Conservation (phyloP, 768 basidiomycete genomes). For the Termitomyces eurrhizus region DNA sequence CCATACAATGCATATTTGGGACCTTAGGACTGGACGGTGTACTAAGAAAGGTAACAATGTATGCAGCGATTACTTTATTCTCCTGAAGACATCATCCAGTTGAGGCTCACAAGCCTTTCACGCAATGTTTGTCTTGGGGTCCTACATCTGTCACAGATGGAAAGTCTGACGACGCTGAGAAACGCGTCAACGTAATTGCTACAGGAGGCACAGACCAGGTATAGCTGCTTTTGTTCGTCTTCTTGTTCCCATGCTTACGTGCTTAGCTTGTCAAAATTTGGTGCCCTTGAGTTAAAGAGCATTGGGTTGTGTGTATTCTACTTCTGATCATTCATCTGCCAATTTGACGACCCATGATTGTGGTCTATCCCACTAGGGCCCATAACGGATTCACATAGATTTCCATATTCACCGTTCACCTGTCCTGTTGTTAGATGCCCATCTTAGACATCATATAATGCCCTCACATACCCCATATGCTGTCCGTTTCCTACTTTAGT, state of each 20-base stretch:
- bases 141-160: constrained; percentile 2
- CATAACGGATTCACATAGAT: neutral
- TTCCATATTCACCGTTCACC: neutral
- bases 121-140: constrained; percentile 14
- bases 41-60: constrained; percentile 62
- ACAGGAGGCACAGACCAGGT: constrained; percentile 18
- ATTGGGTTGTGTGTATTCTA: too few relatives aligned
- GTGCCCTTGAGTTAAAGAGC: constrained; percentile 3
- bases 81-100: neutral
- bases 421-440: neutral
- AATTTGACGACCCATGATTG: neutral
- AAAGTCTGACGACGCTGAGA: constrained; percentile 13
- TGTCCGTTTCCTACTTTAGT: neutral
- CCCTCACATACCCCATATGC: neutral
- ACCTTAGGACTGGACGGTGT: constrained; percentile 61
- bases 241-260: neutral
- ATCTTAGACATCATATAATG: constrained; percentile 6
- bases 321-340: neutral
- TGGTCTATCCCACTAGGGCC: neutral
- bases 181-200: constrained; percentile 19
- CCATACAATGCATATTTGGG: constrained; percentile 64
- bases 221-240: neutral
- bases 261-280: constrained; percentile 7
- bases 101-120: constrained; percentile 13
- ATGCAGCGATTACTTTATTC: neutral